Evolutionary conservation across 441 rosid genomes (phyloP).

Genomic region (Populus tomentosa): DNA sequence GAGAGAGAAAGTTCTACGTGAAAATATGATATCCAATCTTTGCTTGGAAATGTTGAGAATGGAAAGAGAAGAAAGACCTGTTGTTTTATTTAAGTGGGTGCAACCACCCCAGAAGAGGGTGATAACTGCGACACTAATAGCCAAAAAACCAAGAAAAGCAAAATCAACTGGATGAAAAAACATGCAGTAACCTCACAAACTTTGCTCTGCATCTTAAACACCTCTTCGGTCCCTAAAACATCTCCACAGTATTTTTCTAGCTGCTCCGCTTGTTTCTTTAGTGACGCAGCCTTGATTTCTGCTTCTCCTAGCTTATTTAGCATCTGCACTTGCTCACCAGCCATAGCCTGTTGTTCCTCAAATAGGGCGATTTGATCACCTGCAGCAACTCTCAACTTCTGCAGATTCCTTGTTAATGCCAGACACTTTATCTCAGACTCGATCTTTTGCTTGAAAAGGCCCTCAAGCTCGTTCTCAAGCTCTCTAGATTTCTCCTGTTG

Average conservation of each 20-base stretch:
- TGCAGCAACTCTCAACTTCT: slow-evolving; percentile 30
- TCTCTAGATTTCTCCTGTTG: slow-evolving; percentile 34
- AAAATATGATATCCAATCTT: slow-evolving; percentile 21
- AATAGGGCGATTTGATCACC: slow-evolving; percentile 23
- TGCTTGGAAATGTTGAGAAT: slow-evolving; percentile 21
- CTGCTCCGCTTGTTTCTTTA: slow-evolving; percentile 45
- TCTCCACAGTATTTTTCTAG: slow-evolving; percentile 41
- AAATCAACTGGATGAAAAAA: slow-evolving; percentile 49
- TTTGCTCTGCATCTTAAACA: slow-evolving; percentile 41
- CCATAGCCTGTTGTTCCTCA: slow-evolving; percentile 45
- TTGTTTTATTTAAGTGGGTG: slow-evolving; percentile 52
- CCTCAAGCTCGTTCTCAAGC: slow-evolving; percentile 52
- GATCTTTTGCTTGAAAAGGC: slow-evolving; percentile 62
- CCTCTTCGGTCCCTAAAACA: slow-evolving; percentile 41
- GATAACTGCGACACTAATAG: slow-evolving; percentile 33
- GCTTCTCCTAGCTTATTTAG: slow-evolving; percentile 40
- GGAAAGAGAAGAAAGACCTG: slow-evolving; percentile 23
- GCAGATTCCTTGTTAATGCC: slow-evolving; percentile 29
- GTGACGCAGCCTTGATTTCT: slow-evolving; percentile 40
- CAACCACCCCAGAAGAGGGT: slow-evolving; percentile 33
- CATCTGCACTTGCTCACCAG: slow-evolving; percentile 37
- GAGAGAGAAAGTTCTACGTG: slow-evolving; percentile 11
- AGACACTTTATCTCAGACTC: slow-evolving; percentile 70
- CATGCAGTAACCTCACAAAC: slow-evolving; percentile 39
- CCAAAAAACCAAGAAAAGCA: slow-evolving; percentile 45